Evolutionary conservation across 768 basidiomycete genomes (phyloP).

Genomic region (Cyclocybe cylindracea): DNA sequence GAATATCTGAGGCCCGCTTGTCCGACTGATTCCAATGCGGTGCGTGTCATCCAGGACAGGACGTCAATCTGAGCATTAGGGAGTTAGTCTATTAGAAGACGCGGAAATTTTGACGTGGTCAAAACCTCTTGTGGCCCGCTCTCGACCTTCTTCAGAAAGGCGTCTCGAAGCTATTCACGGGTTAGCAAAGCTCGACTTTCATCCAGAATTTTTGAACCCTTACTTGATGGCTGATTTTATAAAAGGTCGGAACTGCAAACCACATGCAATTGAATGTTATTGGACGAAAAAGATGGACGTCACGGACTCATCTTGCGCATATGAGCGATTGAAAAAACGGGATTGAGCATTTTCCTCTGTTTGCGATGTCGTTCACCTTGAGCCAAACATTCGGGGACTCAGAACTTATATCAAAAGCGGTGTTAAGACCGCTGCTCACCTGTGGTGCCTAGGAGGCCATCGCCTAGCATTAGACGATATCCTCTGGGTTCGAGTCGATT

Average conservation of each 20-base stretch:
- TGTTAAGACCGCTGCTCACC: not conserved
- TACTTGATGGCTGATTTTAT: constrained; percentile 31
- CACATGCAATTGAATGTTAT: not conserved
- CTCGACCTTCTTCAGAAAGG: constrained; percentile 21
- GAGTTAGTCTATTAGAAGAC: no score
- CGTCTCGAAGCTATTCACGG: constrained; percentile 25
- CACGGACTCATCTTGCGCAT: constrained; percentile 34
- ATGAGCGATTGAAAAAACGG: constrained; percentile 42
- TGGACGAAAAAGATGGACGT: not conserved
- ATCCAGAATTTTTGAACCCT: not conserved
- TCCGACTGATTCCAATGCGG: no score
- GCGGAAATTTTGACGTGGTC: no score
- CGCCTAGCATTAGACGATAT: constrained; percentile 6
- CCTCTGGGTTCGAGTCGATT: not conserved
- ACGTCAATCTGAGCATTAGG: no score
- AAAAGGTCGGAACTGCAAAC: constrained; percentile 32
- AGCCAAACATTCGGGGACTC: not conserved
- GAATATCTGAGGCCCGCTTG: no score
- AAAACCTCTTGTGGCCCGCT: constrained; percentile 14
- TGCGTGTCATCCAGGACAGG: no score
- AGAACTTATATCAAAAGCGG: not conserved
- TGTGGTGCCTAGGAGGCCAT: constrained; percentile 1
- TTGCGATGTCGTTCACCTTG: constrained; percentile 40
- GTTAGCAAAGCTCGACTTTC: not conserved
- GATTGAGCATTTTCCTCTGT: constrained; percentile 46